Percentiles rank a stretch among this genome's conserved stretches.
phyloP scores from a whole-genome alignment of 179 eudicot species.

The Actinidia polygama region DNA sequence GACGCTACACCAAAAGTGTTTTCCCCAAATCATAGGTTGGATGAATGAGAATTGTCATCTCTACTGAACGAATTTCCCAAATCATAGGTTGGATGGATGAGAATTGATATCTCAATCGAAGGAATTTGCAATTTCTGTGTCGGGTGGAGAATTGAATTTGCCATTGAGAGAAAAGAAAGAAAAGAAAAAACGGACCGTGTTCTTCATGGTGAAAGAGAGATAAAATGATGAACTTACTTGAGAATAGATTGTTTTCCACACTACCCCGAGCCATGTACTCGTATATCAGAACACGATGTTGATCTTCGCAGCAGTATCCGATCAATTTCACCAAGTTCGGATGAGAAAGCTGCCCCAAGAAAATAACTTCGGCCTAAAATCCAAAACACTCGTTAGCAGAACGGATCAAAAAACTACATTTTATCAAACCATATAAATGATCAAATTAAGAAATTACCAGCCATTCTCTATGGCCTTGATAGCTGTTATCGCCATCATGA shows the following conservation, averaged over 20 bases:
- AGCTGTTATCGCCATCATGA: constrained; percentile 84
- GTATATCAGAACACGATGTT: constrained; percentile 55
- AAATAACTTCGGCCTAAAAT: constrained; percentile 60
- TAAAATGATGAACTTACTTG: constrained; percentile 52
- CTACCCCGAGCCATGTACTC: constrained; percentile 71
- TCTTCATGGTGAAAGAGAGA: not conserved
- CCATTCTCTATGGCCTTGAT: constrained; percentile 96
- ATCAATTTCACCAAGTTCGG: constrained; percentile 66
- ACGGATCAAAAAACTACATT: not conserved
- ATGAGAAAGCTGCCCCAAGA: constrained; percentile 67
- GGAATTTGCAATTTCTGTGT: not conserved
- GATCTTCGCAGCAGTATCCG: constrained; percentile 66
- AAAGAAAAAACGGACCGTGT: not conserved
- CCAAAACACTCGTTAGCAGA: not conserved
- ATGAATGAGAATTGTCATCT: constrained; percentile 2
- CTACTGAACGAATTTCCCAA: not conserved
- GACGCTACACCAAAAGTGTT: too few species aligned
- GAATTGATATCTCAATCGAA: not conserved
- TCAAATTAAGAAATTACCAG: constrained; percentile 48
- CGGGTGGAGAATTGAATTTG: not conserved
- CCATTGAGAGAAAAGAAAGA: not conserved
- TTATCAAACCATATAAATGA: constrained; percentile 15
- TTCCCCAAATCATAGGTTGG: not conserved
- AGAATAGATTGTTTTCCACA: constrained; percentile 80
- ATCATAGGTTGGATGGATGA: not conserved